These are phyloP conservation scores for Osmanthus fragrans DNA, from an alignment of 257 asterid genomes.

Conservation along the genomic window DNA sequence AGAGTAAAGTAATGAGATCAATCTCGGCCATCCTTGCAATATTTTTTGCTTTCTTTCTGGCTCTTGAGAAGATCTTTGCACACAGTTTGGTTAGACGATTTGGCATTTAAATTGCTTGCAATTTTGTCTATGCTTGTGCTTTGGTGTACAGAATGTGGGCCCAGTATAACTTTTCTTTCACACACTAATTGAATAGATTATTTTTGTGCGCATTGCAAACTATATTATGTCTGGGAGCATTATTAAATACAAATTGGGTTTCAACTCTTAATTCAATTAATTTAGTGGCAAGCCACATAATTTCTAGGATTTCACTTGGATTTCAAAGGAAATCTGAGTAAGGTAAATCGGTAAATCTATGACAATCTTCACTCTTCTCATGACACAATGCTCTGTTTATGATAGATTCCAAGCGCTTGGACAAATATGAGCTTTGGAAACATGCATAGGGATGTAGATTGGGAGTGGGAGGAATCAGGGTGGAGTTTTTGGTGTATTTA, in stretches of 20 bases:
- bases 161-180: conserved; percentile 4
- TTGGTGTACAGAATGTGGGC: not conserved
- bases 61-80: not conserved
- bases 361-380: conserved; percentile 57
- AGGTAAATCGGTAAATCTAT: conserved; percentile 54
- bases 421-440: conserved; percentile 91
- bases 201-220: not conserved
- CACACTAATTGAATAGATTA: not conserved
- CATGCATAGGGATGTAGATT: conserved; percentile 94
- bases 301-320: conserved; percentile 35
- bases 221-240: conserved; percentile 20
- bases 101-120: not conserved
- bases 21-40: not conserved
- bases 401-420: conserved; percentile 99
- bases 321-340: conserved; percentile 44
- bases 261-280: not conserved
- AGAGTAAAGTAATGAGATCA: not conserved
- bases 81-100: not conserved
- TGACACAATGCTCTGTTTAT: conserved; percentile 90
- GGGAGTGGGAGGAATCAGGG: conserved; percentile 96
- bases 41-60: not conserved
- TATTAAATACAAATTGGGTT: not conserved
- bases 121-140: not conserved
- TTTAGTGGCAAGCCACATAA: conserved; percentile 22
- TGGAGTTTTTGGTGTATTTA: conserved; percentile 74